phyloP scores from a whole-genome alignment of 208 protist species.

The Trypanosomatidae sp. region DNA sequence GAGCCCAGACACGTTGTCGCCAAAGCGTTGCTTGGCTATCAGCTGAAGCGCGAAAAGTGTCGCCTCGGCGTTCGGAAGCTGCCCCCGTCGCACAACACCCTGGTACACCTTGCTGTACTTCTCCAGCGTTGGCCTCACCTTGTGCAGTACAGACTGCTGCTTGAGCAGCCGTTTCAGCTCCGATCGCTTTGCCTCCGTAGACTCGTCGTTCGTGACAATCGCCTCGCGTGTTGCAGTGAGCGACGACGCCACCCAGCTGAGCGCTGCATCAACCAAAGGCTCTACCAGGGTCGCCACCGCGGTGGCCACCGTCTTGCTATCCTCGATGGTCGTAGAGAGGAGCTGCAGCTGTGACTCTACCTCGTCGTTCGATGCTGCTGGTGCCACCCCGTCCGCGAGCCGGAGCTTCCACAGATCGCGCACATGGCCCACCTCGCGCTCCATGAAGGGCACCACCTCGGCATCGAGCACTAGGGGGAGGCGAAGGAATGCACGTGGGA shows the following conservation, averaged over 20 bases:
- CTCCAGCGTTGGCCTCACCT: constrained; percentile 14
- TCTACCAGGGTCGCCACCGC: constrained; percentile 12
- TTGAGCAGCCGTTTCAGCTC: constrained; percentile 52
- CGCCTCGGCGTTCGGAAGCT: constrained; percentile 24
- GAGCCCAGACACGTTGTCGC: constrained; percentile 13
- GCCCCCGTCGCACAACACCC: constrained; percentile 2
- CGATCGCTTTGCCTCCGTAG: constrained; percentile 46
- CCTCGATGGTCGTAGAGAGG: background rate
- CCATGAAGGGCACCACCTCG: constrained; percentile 13
- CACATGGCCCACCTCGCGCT: constrained; percentile 14
- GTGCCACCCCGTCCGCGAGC: background rate
- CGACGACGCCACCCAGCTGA: constrained; percentile 7
- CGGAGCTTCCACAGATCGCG: constrained; percentile 5
- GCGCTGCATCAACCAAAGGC: constrained; percentile 28
- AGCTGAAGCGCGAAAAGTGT: constrained; percentile 46
- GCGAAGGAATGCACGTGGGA: constrained; percentile 5
- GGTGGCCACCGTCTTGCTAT: background rate
- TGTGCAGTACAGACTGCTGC: constrained; percentile 29
- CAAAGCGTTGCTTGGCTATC: constrained; percentile 48
- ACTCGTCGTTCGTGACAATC: constrained; percentile 62
- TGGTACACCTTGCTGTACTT: constrained; percentile 12
- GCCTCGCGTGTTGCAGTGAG: constrained; percentile 11
- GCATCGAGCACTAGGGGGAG: constrained; percentile 17
- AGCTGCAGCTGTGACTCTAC: constrained; percentile 8
- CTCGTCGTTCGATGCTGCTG: background rate